Base-by-base conservation (phyloP, 2,329 filamentous ascomycete genomes). In the Talaromyces verruculosus region DNA sequence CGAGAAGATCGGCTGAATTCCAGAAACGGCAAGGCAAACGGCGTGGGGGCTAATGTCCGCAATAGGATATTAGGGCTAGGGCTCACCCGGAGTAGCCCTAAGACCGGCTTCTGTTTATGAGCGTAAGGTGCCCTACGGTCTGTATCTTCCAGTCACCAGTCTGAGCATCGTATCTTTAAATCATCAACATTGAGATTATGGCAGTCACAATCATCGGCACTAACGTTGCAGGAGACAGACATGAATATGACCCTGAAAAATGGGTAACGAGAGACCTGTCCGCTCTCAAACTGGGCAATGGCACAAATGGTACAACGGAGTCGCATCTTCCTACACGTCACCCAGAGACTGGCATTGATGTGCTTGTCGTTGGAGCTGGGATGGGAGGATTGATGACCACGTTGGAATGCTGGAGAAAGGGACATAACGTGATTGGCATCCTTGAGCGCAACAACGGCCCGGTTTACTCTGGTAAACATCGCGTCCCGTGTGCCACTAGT, bases 341-440 rank as follows among this genome's bases (percentile, higher is more conserved):
- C 47, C 47, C 47, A 51, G 47, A 51, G 47, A 51, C 47, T 15
- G 11, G 13, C 6, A 17, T 51, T 17, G 13, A 51, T 51, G 47
- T 51, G 11, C 47, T 51, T 17, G 5, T 47, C 11, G 45, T 47
- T 10, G 45, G 45, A 4, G 45, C 45, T 19, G 51, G 51, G 3
- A 10, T 57, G 6, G 51, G 11, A 6, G 51, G 51, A 35, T 15
- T 57, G 33, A 57, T 58, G 53, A 58, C 53, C 2, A 17, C 53
- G 15, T 19, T 58, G 53, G 53, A 58, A 19, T 58, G 53, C 8
- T 58, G 53, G 53, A 58, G 53, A 58, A 58, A 58, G 15, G 53
- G 53, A 19, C 53, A 58, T 58, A 58, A 58, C 17, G 15, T 58
- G 7, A 6, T 58, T 11, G 53, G 53, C n/a, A 58, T 58, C 15